Base-by-base conservation (phyloP, 192 early-diverging fungal genomes). In the Linnemannia exigua region DNA sequence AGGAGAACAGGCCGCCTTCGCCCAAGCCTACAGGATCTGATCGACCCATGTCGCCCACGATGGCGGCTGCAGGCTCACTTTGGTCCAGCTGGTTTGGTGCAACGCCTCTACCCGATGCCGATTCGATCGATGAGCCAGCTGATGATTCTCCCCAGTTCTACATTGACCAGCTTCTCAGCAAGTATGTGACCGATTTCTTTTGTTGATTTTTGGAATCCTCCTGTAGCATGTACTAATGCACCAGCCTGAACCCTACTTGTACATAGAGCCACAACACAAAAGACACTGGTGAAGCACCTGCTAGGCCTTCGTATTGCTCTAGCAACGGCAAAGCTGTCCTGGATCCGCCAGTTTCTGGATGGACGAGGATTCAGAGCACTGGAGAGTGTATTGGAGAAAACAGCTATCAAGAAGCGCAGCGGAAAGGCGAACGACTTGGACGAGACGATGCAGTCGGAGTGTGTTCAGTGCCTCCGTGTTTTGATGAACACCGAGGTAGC, bases 401-500 rank as follows among this genome's bases (percentile, higher is more conserved):
- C 80, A 9, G 51, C 79, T 8, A 80, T 84, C 48, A 81, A 87
- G 73, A 87, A 89, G 76, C 87, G 87, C 69, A 80, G 86, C n/a
- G 85, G 76, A 31, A 79, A 79, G 33, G 51, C 76, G 14, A 75
- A 75, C 35, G 91, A 91, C 25, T 74, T 82, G 22, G 90, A 92
- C 20, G 86, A 91, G 50, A 82, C 81, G 22, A 70, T 90, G 25
- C 87, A 88, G 47, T 87, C 84, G 5, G 90, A 92, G 70, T 92
- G 90, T 66, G 82, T 92, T 14, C 88, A 88, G 25, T 92, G 91
- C 79, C 79, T 92, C 31, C 88, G 88, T 8, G 89, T 87, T 0
- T 46, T 92, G 38, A 68, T 91, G 51, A 92, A 91, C 58, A 91
- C 91, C 8, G 87, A 91, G 74, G 91, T 92, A 89, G 76, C 28